Base-by-base conservation (phyloP, 768 basidiomycete species). In the Harrya chromipes region DNA sequence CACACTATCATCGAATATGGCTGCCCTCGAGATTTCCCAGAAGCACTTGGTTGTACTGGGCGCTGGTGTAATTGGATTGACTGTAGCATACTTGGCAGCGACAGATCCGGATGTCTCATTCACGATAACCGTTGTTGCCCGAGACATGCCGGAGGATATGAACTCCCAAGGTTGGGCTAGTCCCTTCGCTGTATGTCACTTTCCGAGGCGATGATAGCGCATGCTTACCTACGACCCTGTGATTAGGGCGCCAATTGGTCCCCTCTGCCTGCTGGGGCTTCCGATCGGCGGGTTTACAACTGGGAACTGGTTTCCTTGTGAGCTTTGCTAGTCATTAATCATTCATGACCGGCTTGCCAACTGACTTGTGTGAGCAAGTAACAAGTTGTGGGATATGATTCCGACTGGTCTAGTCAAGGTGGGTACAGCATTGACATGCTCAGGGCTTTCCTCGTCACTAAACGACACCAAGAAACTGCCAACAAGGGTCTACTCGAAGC, bases 331-430 rank as follows among this genome's bases (percentile, higher is more conserved):
- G 17, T 37, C 16, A 13, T 35, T 8, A 5, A 19, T 37, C 16
- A 13, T 35, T 8, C 10, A 37, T 33, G 26, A 29, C 38, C 17
- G 13, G 23, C 14, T 13, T n/a, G 7, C 38, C 20, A 19, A 47
- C 53, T 52, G 24, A 68, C 35, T 24, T 38, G 33, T 29, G 21
- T 12, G 23, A 21, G 19, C 20, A 54, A 77, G 75, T 45, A 62
- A 77, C 52, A 77, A 72, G 44, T 62, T 78, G 19, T 79, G 77
- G 75, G 67, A 70, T 50, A 69, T 77, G 74, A 72, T 75, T 24
- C 70, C 73, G 6, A 66, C 68, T 19, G 73, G 74, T 21, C 55
- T 77, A 24, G 73, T 69, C 17, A 69, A 66, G 56, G 76, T 74
- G 26, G 36, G 70, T 41, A 6, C 21, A 11, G 4, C 13, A 11